Evolutionary conservation across 1,284 basidiomycete species (phyloP).

Genomic region (Singerocomus inundabilis): DNA sequence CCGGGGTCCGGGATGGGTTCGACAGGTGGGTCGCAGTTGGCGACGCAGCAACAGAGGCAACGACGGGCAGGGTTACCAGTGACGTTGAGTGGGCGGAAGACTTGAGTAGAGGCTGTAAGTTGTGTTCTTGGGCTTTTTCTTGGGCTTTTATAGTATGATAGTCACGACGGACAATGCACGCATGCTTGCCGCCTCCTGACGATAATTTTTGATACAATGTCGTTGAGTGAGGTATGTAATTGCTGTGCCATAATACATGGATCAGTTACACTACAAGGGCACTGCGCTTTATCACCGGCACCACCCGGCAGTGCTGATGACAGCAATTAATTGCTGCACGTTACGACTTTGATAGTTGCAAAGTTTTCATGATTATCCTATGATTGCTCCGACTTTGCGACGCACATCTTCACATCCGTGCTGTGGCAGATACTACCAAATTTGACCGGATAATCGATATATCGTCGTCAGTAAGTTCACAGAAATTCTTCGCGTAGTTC

Average conservation of each 20-base stretch:
- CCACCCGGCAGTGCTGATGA: neutral
- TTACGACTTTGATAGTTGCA: neutral
- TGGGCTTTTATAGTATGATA: too few species aligned
- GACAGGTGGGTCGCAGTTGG: constrained; percentile 27
- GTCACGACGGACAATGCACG: neutral
- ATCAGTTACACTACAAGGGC: neutral
- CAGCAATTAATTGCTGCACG: neutral
- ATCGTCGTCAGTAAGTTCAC: constrained; percentile 58
- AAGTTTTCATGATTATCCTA: neutral
- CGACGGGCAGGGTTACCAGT: constrained; percentile 42
- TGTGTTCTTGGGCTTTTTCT: neutral
- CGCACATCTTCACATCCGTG: constrained; percentile 29
- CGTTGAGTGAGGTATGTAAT: neutral
- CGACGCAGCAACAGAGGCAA: constrained; percentile 48
- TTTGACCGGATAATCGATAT: constrained; percentile 59
- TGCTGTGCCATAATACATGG: neutral
- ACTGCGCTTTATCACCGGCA: neutral
- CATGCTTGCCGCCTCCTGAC: neutral
- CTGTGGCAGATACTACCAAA: constrained; percentile 43
- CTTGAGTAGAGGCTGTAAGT: constrained; percentile 5
- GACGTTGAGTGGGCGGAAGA: constrained; percentile 36
- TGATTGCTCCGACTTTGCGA: neutral
- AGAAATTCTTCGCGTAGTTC: constrained; percentile 53
- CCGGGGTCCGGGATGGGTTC: constrained; percentile 9
- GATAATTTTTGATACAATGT: neutral